Conservation (phyloP, 345 rosid species). For the Draba incana region DNA sequence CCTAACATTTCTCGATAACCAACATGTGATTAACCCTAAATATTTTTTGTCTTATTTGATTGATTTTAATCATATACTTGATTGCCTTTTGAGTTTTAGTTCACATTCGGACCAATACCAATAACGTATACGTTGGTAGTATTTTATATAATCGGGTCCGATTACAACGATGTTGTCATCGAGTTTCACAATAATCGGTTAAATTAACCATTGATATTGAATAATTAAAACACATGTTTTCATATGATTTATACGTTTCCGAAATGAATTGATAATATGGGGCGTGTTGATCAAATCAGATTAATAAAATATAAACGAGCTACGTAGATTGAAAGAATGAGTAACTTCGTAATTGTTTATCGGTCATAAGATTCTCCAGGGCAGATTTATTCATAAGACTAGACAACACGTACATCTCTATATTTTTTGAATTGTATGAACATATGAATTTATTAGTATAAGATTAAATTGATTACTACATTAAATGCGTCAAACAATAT, state of each 20-base stretch:
- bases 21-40: constrained; percentile 16
- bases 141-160: no score
- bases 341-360: constrained; percentile 14
- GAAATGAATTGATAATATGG: constrained; percentile 19
- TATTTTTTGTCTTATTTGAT: background rate
- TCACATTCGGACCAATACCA: constrained; percentile 9
- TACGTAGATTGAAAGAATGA: background rate
- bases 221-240: background rate
- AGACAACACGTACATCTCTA: constrained; percentile 22
- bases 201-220: background rate
- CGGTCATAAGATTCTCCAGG: background rate
- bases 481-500: constrained; percentile 18
- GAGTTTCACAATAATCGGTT: background rate
- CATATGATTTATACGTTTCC: constrained; percentile 7
- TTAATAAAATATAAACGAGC: no score
- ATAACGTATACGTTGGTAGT: background rate
- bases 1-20: background rate
- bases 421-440: background rate
- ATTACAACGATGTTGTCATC: no score
- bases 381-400: constrained; percentile 30
- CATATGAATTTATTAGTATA: background rate
- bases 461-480: background rate
- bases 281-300: constrained; percentile 2
- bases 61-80: constrained; percentile 1
- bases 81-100: background rate